A percentile compares a stretch with the other conserved stretches of the same genome.
These are phyloP conservation scores for Suillus alpinus DNA, from an alignment of 768 basidiomycete species.

Conservation along the genomic window DNA sequence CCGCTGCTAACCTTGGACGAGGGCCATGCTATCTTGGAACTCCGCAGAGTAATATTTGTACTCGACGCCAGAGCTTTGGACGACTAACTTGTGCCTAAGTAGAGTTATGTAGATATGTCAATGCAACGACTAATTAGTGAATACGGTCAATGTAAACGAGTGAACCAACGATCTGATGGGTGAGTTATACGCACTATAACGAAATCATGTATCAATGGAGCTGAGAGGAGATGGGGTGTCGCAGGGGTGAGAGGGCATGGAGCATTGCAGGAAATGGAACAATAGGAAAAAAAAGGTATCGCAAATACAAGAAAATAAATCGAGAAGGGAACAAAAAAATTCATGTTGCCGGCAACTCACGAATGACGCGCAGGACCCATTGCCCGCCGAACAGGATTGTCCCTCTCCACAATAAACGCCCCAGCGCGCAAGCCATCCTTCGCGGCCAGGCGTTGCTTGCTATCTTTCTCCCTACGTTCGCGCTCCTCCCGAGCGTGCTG, in stretches of 20 bases:
- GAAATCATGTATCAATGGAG: neutral
- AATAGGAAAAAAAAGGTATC: conserved; percentile 1
- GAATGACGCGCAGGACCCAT: conserved; percentile 21
- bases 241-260: neutral
- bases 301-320: conserved; percentile 1
- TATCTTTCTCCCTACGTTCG: conserved; percentile 21
- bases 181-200: neutral
- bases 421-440: conserved; percentile 30
- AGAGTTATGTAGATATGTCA: neutral
- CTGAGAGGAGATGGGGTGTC: neutral
- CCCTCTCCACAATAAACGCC: conserved; percentile 25
- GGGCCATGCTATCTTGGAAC: too few relatives aligned
- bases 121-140: neutral
- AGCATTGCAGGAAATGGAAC: neutral
- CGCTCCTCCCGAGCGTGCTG: conserved; percentile 22
- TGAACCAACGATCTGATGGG: neutral
- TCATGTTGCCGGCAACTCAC: neutral
- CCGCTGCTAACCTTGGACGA: too few relatives aligned
- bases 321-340: neutral
- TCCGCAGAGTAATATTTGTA: too few relatives aligned
- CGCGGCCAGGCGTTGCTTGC: conserved; percentile 21
- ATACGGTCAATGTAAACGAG: conserved; percentile 2
- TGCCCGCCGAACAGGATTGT: conserved; percentile 29
- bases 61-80: neutral
- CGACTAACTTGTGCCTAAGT: neutral